Conservation (phyloP, 768 basidiomycete species). For the Tulasnella sp. region DNA sequence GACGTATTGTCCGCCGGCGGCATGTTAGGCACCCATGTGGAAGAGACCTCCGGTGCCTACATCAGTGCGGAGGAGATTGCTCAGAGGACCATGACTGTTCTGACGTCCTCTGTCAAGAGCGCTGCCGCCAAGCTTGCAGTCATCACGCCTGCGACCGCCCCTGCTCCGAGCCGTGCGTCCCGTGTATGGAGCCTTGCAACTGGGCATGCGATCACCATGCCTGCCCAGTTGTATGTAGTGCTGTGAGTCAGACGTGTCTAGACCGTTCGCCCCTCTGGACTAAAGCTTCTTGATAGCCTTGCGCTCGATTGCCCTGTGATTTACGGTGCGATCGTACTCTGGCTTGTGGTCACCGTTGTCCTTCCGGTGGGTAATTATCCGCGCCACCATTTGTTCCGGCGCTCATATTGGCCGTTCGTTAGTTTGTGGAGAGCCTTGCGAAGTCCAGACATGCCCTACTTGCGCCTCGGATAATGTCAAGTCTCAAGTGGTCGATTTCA, state of each 20-base stretch:
- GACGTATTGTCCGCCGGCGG: conserved; percentile 28
- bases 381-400: no score
- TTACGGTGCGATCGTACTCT: conserved; percentile 53
- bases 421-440: conserved; percentile 73
- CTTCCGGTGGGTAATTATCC: conserved; percentile 56
- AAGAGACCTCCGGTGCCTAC: conserved; percentile 58
- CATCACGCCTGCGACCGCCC: conserved; percentile 55
- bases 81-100: conserved; percentile 55
- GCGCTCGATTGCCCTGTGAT: conserved; percentile 68
- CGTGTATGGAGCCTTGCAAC: conserved; percentile 63
- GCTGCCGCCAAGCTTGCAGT: conserved; percentile 58
- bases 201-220: conserved; percentile 61
- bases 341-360: conserved; percentile 65
- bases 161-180: conserved; percentile 61
- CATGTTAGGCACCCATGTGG: conserved; percentile 58
- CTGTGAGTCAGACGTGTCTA: conserved; percentile 51
- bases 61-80: conserved; percentile 57
- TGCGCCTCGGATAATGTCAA: conserved; percentile 52
- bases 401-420: neutral
- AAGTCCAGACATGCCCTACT: conserved; percentile 55
- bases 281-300: conserved; percentile 50
- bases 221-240: conserved; percentile 69
- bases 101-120: conserved; percentile 47
- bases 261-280: neutral
- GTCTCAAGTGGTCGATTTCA: conserved; percentile 58